Percentiles rank a stretch among this genome's conserved stretches.
Evolutionary conservation across 1,139 yeast genomes (phyloP).

Genomic region (Pneumocystis wakefieldiae): DNA sequence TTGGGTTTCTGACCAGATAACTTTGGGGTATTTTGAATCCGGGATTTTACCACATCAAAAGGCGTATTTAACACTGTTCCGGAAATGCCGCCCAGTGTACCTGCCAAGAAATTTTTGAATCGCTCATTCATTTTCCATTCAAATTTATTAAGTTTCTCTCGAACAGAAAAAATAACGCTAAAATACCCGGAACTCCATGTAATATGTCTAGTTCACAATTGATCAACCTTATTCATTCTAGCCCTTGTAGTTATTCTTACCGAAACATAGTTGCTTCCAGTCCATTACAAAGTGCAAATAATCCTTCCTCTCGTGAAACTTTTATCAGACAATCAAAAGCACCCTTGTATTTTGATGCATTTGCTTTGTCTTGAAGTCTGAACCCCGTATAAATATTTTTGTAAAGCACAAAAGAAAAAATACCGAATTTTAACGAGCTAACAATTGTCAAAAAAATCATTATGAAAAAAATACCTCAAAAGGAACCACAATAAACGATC

Average conservation of each 20-base stretch:
- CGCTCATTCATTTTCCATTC: constrained; percentile 56
- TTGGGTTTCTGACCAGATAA: constrained; percentile 49
- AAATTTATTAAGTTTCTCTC: constrained; percentile 66
- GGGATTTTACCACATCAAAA: constrained; percentile 91
- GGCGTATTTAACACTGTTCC: constrained; percentile 94
- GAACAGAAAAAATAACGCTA: constrained; percentile 82
- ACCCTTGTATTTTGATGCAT: constrained; percentile 52
- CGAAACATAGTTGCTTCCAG: constrained; percentile 95
- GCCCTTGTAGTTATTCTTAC: constrained; percentile 13
- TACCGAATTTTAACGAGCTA: constrained; percentile 25
- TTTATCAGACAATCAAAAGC: constrained; percentile 69
- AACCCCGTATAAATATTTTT: constrained; percentile 25
- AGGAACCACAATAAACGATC: constrained; percentile 85
- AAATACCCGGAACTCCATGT: constrained; percentile 98
- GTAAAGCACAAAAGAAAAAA: neutral
- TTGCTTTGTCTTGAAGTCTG: constrained; percentile 75
- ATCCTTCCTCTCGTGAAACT: constrained; percentile 62
- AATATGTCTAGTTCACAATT: constrained; percentile 33
- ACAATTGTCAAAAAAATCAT: neutral
- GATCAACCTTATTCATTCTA: neutral
- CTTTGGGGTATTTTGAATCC: constrained; percentile 80
- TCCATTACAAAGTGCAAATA: constrained; percentile 79
- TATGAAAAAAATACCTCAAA: constrained; percentile 33
- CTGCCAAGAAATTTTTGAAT: constrained; percentile 74
- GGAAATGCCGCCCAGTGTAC: constrained; percentile 81